Percentiles rank a stretch among this genome's conserved stretches.
phyloP scores from a whole-genome alignment of 257 asterid genomes.

The Verbascum thapsus region DNA sequence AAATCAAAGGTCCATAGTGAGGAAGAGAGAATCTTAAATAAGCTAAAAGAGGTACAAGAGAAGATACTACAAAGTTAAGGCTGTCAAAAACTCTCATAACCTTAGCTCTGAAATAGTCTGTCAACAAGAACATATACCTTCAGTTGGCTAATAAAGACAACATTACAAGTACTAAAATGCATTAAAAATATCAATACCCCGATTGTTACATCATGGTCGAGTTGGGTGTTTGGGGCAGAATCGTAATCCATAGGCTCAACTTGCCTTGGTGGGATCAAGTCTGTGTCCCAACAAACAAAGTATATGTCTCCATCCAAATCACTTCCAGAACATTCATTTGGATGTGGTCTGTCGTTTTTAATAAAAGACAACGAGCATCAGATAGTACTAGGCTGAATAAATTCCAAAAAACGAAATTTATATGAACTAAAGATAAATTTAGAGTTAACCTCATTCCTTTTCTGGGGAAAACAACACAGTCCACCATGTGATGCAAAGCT shows the following conservation, averaged over 20 bases:
- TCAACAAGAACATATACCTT: too few species aligned
- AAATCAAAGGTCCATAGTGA: too few species aligned
- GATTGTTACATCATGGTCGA: slow-evolving; percentile 76
- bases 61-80: too few species aligned
- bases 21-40: too few species aligned
- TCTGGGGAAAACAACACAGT: slow-evolving; percentile 84
- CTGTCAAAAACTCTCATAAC: too few species aligned
- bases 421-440: slow-evolving; percentile 2
- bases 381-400: too few species aligned
- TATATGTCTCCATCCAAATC: slow-evolving; percentile 96
- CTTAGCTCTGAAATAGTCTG: too few species aligned
- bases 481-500: slow-evolving; percentile 78
- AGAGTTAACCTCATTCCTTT: slow-evolving; percentile 71
- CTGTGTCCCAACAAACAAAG: slow-evolving; percentile 90
- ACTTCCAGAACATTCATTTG: slow-evolving; percentile 97
- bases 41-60: too few species aligned
- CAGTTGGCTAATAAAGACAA: not conserved
- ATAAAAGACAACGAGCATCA: too few species aligned
- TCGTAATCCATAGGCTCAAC: slow-evolving; percentile 64
- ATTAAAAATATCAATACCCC: slow-evolving; percentile 45
- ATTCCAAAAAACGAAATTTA: too few species aligned
- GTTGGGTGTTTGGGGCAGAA: slow-evolving; percentile 55
- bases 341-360: slow-evolving; percentile 80
- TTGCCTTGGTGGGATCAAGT: slow-evolving; percentile 62
- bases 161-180: not conserved